A percentile compares a stretch with the other conserved stretches of the same genome.
phyloP scores from a whole-genome alignment of 1,139 yeast genomes.

The Nakaseomyces sp. region DNA sequence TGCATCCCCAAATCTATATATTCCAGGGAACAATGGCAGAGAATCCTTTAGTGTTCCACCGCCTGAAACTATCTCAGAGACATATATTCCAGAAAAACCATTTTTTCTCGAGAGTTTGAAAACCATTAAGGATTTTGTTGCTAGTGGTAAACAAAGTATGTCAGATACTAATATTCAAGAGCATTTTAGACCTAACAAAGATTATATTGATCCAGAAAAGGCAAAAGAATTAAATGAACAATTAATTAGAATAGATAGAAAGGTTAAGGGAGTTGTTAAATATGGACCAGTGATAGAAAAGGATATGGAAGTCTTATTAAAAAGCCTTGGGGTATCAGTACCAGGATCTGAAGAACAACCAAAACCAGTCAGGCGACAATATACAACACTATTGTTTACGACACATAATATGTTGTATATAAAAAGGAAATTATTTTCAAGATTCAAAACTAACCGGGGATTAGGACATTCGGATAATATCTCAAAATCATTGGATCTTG shows the following conservation, averaged over 20 bases:
- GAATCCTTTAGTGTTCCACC: neutral
- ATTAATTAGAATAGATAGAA: neutral
- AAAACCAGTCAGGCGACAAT: constrained; percentile 5
- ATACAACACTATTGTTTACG: constrained; percentile 5
- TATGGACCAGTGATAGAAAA: neutral
- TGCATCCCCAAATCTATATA: neutral
- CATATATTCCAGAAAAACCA: neutral
- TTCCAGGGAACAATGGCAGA: neutral
- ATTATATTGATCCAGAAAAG: neutral
- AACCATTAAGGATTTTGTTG: neutral
- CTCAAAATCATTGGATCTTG: neutral
- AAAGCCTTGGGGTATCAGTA: neutral
- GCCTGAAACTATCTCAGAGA: neutral
- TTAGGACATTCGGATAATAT: neutral
- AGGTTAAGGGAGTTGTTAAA: neutral
- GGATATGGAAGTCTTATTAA: neutral
- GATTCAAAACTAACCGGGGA: neutral
- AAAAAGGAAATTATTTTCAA: constrained; percentile 1
- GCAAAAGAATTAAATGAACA: neutral
- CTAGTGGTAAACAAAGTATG: neutral
- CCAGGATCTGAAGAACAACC: neutral
- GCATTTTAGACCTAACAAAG: neutral
- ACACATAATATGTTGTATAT: constrained; percentile 6
- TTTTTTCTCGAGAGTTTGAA: neutral
- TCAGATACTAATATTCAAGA: neutral